phyloP scores from a whole-genome alignment of 306 rosid genomes.

The Dryas alaskensis region DNA sequence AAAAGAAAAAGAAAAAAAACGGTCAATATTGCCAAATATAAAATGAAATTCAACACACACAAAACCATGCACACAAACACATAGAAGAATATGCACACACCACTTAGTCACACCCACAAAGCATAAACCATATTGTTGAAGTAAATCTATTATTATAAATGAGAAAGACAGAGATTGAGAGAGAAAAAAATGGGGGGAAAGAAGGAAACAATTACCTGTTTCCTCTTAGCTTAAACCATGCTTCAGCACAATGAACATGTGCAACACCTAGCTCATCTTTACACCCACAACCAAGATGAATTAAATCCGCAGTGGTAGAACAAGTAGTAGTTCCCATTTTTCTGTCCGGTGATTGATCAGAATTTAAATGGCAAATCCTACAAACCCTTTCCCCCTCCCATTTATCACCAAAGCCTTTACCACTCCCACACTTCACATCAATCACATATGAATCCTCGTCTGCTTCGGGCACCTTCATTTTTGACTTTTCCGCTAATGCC shows the following conservation, averaged over 20 bases:
- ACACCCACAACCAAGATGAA: conserved; percentile 87
- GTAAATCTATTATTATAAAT: not conserved
- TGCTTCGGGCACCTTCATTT: conserved; percentile 41
- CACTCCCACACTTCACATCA: conserved; percentile 53
- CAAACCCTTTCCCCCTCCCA: conserved; percentile 72
- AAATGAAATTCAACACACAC: not conserved
- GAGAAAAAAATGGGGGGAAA: not conserved
- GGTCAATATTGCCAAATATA: not conserved
- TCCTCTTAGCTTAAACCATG: conserved; percentile 86
- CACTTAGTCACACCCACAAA: not conserved
- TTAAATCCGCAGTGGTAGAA: conserved; percentile 41
- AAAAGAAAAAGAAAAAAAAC: not conserved
- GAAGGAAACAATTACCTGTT: conserved; percentile 61
- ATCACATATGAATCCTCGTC: conserved; percentile 50
- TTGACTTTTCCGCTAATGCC: conserved; percentile 33
- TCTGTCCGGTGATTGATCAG: conserved; percentile 57
- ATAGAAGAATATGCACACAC: too few relatives aligned
- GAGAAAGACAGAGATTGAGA: not conserved
- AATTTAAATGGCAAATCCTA: conserved; percentile 82
- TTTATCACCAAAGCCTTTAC: conserved; percentile 35
- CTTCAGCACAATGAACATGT: conserved; percentile 87
- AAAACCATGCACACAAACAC: not conserved
- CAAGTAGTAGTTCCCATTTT: conserved; percentile 18
- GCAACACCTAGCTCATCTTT: conserved; percentile 87
- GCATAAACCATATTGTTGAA: not conserved